Conservation (phyloP, 352 stramenopile genomes). For the Phytopythium vexans region DNA sequence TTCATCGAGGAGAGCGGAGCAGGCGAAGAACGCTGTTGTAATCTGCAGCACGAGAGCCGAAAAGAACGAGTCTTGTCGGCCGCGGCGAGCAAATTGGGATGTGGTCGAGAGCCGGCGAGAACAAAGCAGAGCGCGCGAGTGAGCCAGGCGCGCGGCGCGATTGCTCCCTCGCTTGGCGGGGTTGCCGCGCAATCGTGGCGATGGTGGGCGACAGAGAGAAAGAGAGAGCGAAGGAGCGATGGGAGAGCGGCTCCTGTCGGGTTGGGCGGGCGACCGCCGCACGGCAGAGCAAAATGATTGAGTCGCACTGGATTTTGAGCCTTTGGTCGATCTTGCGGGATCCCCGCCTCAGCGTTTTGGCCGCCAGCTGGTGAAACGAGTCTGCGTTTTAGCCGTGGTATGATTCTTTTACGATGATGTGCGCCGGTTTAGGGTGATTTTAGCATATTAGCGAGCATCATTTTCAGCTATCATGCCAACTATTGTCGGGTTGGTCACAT, state of each 20-base stretch:
- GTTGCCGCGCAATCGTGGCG: neutral
- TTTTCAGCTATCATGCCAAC: no score
- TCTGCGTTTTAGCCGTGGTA: no score
- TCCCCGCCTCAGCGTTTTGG: conserved; percentile 3
- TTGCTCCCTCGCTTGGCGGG: neutral
- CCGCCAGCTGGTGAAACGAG: no score
- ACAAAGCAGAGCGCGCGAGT: neutral
- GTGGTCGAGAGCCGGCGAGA: neutral
- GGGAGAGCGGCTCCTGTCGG: no score
- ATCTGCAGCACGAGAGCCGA: neutral
- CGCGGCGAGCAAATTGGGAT: conserved; percentile 3
- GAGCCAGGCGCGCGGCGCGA: neutral
- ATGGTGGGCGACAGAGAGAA: neutral
- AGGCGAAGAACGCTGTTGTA: neutral
- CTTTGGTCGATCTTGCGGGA: neutral
- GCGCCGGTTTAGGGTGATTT: no score
- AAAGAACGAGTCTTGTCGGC: neutral
- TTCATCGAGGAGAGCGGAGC: conserved; percentile 13
- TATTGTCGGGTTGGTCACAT: no score
- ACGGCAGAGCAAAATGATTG: conserved; percentile 4
- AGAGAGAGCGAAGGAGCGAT: neutral
- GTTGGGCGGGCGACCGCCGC: no score
- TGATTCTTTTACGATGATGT: no score
- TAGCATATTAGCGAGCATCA: no score
- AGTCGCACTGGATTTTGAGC: conserved; percentile 1